These are phyloP conservation scores for Lathyrus aphaca DNA, from an alignment of 306 rosid genomes.

Conservation along the genomic window DNA sequence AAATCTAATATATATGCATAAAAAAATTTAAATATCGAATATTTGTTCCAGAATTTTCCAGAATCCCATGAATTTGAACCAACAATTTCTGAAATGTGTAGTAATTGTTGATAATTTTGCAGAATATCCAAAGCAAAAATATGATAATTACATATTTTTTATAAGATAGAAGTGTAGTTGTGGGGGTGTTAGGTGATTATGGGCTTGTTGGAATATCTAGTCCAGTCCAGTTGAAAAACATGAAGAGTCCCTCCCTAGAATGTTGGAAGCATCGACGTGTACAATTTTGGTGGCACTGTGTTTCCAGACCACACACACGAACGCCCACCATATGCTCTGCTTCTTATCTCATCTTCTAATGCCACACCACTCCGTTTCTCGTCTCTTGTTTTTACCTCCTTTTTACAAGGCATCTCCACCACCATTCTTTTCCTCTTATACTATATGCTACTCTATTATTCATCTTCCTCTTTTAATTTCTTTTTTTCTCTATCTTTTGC, in stretches of 20 bases:
- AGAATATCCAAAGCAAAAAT: too few species aligned
- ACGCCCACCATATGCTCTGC: background rate
- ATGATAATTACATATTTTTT: too few species aligned
- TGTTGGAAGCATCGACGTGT: slow-evolving; percentile 40
- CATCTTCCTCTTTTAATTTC: slow-evolving; percentile 20
- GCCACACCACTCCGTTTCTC: slow-evolving; percentile 27
- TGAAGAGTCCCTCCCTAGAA: background rate
- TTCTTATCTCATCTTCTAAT: slow-evolving; percentile 44
- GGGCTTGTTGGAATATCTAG: background rate
- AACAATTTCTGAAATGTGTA: too few species aligned
- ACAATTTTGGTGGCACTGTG: slow-evolving; percentile 25
- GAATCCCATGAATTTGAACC: too few species aligned
- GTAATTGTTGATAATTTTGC: too few species aligned
- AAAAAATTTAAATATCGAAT: too few species aligned
- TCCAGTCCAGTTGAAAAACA: background rate
- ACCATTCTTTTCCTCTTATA: background rate
- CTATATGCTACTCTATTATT: background rate
- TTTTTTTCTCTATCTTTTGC: background rate
- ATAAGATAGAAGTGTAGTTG: too few species aligned
- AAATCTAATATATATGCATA: too few species aligned
- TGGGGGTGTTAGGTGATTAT: too few species aligned
- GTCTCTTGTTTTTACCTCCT: background rate
- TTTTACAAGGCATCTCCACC: slow-evolving; percentile 28
- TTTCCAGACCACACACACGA: slow-evolving; percentile 59
- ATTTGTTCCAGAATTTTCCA: too few species aligned